Evolutionary conservation across 169 alveolate species (phyloP).

Genomic region (Eimeria sp.): DNA sequence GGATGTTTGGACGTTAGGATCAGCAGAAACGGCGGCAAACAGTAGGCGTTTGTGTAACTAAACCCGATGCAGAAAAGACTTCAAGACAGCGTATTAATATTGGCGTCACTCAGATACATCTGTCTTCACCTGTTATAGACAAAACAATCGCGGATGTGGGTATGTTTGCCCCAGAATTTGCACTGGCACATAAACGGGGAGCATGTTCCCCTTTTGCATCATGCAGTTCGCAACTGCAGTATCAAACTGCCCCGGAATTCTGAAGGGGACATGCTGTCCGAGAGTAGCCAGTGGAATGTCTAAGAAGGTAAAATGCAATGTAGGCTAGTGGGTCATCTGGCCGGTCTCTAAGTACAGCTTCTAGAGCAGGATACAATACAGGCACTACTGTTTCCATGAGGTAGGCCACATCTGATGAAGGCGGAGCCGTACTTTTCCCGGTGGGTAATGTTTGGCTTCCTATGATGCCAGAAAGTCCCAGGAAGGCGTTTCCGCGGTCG

Average conservation of each 20-base stretch:
- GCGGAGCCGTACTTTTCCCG: background rate
- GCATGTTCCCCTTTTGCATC: background rate
- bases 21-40: background rate
- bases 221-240: background rate
- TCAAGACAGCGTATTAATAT: background rate
- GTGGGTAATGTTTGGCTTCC: background rate
- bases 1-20: background rate
- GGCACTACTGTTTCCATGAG: constrained; percentile 79
- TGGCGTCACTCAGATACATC: background rate
- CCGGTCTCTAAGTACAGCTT: constrained; percentile 42
- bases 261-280: constrained; percentile 16
- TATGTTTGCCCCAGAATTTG: background rate
- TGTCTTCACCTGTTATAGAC: background rate
- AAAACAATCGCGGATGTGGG: background rate
- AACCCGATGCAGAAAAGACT: background rate
- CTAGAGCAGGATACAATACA: constrained; percentile 80
- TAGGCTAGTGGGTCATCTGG: constrained; percentile 81
- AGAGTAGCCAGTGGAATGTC: constrained; percentile 67
- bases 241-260: background rate
- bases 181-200: background rate
- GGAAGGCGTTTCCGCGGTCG: background rate
- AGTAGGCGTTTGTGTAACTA: background rate
- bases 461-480: background rate
- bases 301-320: constrained; percentile 80
- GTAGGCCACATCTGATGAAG: constrained; percentile 31